Conservation (phyloP, 2,329 filamentous ascomycete genomes). For the Parafenestella ontariensis region DNA sequence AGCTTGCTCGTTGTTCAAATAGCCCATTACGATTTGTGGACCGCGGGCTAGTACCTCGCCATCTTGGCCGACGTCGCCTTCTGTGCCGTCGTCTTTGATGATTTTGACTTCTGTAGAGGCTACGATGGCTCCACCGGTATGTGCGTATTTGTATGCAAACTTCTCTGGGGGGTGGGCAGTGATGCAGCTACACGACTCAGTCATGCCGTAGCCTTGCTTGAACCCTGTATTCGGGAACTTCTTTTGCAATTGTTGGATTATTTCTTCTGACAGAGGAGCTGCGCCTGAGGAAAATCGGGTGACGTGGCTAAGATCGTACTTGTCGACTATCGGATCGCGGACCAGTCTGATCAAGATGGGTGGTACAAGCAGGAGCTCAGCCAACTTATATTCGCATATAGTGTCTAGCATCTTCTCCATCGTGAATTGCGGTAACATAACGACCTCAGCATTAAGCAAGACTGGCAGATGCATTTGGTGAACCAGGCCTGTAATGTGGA, state of each 20-base stretch:
- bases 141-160: conserved; percentile 65
- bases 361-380: conserved; percentile 61
- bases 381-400: conserved; percentile 57
- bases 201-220: conserved; percentile 74
- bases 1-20: conserved; percentile 53
- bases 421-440: conserved; percentile 70
- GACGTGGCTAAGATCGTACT: conserved; percentile 65
- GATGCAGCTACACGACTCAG: conserved; percentile 69
- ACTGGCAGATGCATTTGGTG: conserved; percentile 67
- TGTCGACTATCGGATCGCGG: conserved; percentile 60
- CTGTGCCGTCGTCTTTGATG: conserved; percentile 62
- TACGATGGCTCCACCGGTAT: conserved; percentile 63
- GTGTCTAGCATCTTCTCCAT: conserved; percentile 59
- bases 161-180: conserved; percentile 65
- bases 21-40: conserved; percentile 60
- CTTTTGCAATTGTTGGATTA: conserved; percentile 62
- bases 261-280: conserved; percentile 64
- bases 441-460: conserved; percentile 69
- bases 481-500: conserved; percentile 48
- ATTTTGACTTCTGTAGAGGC: conserved; percentile 68
- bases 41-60: conserved; percentile 60
- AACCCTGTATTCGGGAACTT: conserved; percentile 67
- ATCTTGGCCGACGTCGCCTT: conserved; percentile 60
- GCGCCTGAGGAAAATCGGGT: conserved; percentile 66
- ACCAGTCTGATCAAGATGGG: conserved; percentile 68